Evolutionary conservation across 2,329 filamentous ascomycete genomes (phyloP), one percentile per base, ranked within the genome.

Genomic region (Fusarium sp.): DNA sequence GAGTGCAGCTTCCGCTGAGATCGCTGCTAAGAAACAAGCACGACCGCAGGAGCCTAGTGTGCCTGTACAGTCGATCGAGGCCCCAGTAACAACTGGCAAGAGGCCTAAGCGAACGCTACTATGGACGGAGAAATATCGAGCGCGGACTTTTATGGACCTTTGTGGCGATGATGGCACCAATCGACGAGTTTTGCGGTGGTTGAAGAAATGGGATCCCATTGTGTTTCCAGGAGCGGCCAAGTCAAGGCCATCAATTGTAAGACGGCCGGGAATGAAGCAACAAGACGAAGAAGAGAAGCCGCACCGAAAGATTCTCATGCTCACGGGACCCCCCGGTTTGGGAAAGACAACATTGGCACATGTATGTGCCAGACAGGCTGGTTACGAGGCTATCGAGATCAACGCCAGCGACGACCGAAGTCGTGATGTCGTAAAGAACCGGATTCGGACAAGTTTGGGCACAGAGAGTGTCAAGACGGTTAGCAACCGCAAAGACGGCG

Each of bases 91-190:
- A 6, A 35, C 71, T 2, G 77, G 65, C 6, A 87, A 84, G 71
- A 88, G 84, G 69, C 79, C 82, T 1, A 88, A 85, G 68, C 85
- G 83, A 72, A 88, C 90, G 0, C 82, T 94, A 35, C 86, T 99
- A 80, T 99, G 97, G 97, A 98, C 96, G 0, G 97, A 99, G 81
- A 99, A 99, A 81, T 99, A 99, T 81, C 92, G 97, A 39, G 97
- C 97, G 31, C 91, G 91, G 70, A 96, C 92, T 77, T 99, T 98
- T 78, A 94, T 95, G 77, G 97, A 99, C 77, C 87, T 99, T 0
- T 94, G 97, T 57, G 97, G 97, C 31, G 97, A 99, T 77, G 97
- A 99, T 80, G 89, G 95, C 52, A 98, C 96, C 29, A 97, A 99
- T 82, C 91, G 97, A 69, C 89, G 93, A 69, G 96, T 99, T 6